Evolutionary conservation across 202 grass and related monocot genomes (phyloP).

Genomic region (Musa balbisiana): DNA sequence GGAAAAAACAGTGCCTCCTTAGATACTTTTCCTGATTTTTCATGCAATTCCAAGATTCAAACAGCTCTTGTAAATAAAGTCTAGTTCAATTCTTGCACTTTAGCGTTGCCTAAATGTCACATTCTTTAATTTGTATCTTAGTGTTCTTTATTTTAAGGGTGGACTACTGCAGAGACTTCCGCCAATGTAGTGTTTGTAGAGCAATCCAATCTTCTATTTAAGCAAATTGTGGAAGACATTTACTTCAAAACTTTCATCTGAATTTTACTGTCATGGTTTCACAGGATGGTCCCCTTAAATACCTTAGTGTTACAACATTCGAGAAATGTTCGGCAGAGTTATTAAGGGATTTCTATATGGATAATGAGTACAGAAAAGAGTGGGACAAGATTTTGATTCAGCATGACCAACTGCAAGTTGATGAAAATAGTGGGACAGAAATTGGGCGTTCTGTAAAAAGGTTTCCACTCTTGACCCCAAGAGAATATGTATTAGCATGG

Average conservation of each 20-base stretch:
- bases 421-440: constrained; percentile 62
- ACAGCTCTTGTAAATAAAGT: no score
- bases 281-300: constrained; percentile 67
- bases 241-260: constrained; percentile 3
- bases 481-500: constrained; percentile 96
- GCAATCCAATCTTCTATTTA: not conserved
- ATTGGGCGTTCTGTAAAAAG: constrained; percentile 76
- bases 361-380: constrained; percentile 89
- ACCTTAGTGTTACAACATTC: constrained; percentile 84
- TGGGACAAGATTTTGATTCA: constrained; percentile 79
- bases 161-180: not conserved
- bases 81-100: no score
- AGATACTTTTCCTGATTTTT: not conserved
- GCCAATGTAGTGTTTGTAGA: not conserved
- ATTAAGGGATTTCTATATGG: constrained; percentile 94
- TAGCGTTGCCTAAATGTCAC: no score
- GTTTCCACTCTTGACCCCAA: constrained; percentile 77
- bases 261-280: constrained; percentile 12
- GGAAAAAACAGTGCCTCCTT: not conserved
- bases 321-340: constrained; percentile 67
- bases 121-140: not conserved
- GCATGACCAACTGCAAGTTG: constrained; percentile 72
- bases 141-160: not conserved
- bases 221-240: not conserved
- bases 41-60: no score